Base-by-base conservation (phyloP, 2,329 filamentous ascomycete genomes). In the Monosporascus cannonballus region DNA sequence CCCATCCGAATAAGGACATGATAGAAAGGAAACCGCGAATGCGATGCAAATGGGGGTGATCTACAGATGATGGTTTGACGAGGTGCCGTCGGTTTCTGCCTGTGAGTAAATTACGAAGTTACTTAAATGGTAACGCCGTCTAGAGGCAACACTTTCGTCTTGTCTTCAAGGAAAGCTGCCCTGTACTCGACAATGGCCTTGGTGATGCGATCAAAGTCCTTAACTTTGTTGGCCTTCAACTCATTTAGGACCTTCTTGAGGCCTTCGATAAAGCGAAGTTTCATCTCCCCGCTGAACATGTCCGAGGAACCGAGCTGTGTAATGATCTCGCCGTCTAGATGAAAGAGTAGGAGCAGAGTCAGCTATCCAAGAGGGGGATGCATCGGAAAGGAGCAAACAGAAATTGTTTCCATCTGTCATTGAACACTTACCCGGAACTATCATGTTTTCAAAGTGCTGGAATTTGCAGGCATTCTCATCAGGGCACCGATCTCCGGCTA, bases 381-480 rank as follows among this genome's bases (percentile, higher is more conserved):
- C 52, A 51, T 59, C 59, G 65, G 66, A 64, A 66, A 67, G 64
- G 54, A 60, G 53, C 59, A 50, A 51, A 54, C 57, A 54, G 54
- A 55, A 54, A 57, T 49, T 48, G 53, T 59, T 54, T 49, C 50
- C 51, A 58, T 57, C 47, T 54, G 50, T 37, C 53, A 51, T 54
- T 63, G 51, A 49, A 50, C 41, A 89, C 88, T 83, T 80, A 95
- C 90, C 90, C 72, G 80, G 81, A 65, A 90, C 74, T 64, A 74
- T 76, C 73, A 93, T 87, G 56, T 83, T 76, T 61, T 79, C 77
- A 67, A 96, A 92, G 73, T 99, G 94, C 75, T 97, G 81, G 59
- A 75, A 85, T 52, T 83, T 74, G 72, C 94, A 99, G 51, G 80
- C 76, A 54, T 73, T 68, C 65, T 92, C 89, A 60, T 86, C 85